Evolutionary conservation across 495 filamentous ascomycete species (phyloP).

Genomic region (Rhizodiscina lignyota): DNA sequence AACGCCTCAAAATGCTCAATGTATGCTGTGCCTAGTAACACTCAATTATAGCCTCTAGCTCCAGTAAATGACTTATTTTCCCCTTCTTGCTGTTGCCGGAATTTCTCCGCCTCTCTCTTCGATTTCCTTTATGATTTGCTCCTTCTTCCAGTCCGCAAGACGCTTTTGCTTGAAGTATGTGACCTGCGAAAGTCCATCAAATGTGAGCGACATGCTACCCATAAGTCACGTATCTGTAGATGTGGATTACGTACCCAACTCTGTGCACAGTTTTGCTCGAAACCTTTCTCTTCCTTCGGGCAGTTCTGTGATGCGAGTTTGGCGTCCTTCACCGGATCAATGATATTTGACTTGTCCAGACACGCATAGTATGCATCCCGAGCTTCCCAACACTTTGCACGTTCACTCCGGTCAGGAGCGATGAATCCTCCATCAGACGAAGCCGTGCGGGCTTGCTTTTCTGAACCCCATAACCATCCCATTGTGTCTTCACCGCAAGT

Average conservation of each 20-base stretch:
- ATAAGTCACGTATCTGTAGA: neutral
- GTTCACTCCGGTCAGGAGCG: constrained; percentile 60
- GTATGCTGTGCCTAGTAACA: no score
- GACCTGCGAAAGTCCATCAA: constrained; percentile 37
- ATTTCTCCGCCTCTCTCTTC: constrained; percentile 53
- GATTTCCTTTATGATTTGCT: constrained; percentile 59
- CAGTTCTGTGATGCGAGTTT: constrained; percentile 53
- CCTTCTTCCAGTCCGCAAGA: constrained; percentile 78
- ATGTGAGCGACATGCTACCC: neutral
- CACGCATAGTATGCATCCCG: constrained; percentile 78
- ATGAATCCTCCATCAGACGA: constrained; percentile 50
- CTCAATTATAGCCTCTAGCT: no score
- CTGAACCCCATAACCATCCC: no score
- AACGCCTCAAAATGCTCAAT: no score
- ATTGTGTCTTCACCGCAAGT: no score
- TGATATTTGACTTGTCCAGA: constrained; percentile 60
- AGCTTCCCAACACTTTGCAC: constrained; percentile 69
- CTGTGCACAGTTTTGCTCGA: constrained; percentile 58
- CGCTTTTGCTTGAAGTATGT: constrained; percentile 94
- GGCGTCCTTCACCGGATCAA: constrained; percentile 58
- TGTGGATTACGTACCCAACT: constrained; percentile 54
- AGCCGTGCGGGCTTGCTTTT: no score
- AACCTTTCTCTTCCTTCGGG: constrained; percentile 41
- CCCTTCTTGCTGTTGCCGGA: no score
- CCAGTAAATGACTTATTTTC: no score